Percentiles rank a stretch among this genome's conserved stretches.
Conservation (phyloP, 164 flowering plant genomes). For the Hamamelis virginiana region DNA sequence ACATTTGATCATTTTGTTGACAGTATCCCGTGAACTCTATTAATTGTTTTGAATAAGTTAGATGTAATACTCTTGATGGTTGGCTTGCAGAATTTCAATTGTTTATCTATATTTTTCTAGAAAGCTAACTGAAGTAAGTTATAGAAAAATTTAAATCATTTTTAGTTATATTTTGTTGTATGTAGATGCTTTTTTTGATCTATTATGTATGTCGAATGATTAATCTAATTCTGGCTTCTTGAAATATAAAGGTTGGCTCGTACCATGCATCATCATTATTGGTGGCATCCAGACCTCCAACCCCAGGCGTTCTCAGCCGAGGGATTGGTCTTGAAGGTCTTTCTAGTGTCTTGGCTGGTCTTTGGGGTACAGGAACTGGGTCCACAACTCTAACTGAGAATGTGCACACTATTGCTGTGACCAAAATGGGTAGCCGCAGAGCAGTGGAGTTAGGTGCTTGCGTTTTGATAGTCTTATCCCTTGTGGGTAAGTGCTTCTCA, state of each 20-base stretch:
- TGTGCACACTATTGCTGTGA: slow-evolving; percentile 97
- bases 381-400: slow-evolving; percentile 93
- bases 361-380: slow-evolving; percentile 99
- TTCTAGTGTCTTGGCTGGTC: slow-evolving; percentile 83
- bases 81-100: too few relatives aligned
- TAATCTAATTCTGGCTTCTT: slow-evolving; percentile 2
- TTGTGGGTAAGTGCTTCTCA: slow-evolving; percentile 61
- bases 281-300: slow-evolving; percentile 97
- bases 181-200: neutral
- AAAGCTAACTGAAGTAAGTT: too few relatives aligned
- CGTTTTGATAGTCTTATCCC: slow-evolving; percentile 72
- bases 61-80: too few relatives aligned
- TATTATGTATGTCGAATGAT: neutral
- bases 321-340: slow-evolving; percentile 97
- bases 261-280: slow-evolving; percentile 95
- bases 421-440: slow-evolving; percentile 98
- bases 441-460: slow-evolving; percentile 91
- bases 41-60: too few relatives aligned
- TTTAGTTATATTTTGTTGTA: neutral
- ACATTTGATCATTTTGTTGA: too few relatives aligned
- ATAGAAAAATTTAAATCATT: neutral
- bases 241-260: slow-evolving; percentile 78
- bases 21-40: too few relatives aligned
- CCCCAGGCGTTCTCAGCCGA: slow-evolving; percentile 88
- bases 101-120: too few relatives aligned